Conservation (phyloP, 2,329 filamentous ascomycete genomes). For the Colletotrichum sp. region DNA sequence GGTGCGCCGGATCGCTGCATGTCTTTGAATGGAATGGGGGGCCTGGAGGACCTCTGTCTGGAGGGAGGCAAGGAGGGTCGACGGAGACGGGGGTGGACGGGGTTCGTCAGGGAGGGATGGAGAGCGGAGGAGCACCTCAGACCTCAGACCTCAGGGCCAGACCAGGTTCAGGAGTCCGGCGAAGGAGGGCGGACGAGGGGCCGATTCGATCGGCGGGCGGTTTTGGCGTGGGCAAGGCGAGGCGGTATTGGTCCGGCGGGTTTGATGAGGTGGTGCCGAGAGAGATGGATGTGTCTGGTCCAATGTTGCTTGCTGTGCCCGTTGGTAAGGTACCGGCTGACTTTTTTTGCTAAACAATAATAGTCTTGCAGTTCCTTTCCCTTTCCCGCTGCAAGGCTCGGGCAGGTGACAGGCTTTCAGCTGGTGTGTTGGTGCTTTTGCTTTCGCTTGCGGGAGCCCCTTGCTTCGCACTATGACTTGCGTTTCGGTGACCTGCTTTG, state of each 20-base stretch:
- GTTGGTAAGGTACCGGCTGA: background rate
- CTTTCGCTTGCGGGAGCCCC: background rate
- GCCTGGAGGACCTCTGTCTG: background rate
- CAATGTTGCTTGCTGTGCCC: background rate
- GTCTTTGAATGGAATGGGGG: slow-evolving; percentile 7
- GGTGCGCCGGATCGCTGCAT: slow-evolving; percentile 23
- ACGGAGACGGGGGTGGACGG: background rate
- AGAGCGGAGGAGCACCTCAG: background rate
- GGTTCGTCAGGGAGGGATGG: slow-evolving; percentile 1
- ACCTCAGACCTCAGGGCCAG: background rate
- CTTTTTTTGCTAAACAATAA: background rate
- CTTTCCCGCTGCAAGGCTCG: background rate
- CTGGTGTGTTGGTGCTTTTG: background rate
- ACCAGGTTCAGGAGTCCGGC: slow-evolving; percentile 10
- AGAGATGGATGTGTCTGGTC: background rate
- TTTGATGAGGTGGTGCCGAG: slow-evolving; percentile 3
- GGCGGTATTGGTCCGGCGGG: slow-evolving; percentile 9
- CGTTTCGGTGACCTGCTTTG: slow-evolving; percentile 4
- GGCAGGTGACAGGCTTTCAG: background rate
- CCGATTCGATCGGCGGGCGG: slow-evolving; percentile 9
- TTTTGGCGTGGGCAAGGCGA: background rate
- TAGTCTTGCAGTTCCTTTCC: background rate
- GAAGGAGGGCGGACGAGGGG: slow-evolving; percentile 12
- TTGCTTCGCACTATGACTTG: slow-evolving; percentile 13
- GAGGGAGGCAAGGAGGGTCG: background rate